Evolutionary conservation across 108 stramenopile genomes (phyloP).

Genomic region (Aurantiochytrium sp.): DNA sequence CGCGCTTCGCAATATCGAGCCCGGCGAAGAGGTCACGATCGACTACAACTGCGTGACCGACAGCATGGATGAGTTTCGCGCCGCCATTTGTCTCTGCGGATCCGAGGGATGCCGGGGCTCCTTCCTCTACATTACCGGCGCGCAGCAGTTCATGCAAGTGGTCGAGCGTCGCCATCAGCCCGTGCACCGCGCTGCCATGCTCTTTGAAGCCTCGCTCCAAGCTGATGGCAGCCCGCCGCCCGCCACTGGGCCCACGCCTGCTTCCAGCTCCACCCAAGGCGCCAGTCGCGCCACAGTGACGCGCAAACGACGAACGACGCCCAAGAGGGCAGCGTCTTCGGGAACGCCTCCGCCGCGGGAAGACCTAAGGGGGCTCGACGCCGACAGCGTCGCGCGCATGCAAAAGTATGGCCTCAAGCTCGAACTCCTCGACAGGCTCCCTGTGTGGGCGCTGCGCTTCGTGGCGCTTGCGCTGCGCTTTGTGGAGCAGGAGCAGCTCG

Average conservation of each 20-base stretch:
- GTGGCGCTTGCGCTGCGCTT: background rate
- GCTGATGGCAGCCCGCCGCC: background rate
- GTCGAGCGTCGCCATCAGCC: background rate
- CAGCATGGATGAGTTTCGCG: constrained; percentile 20
- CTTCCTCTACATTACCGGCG: constrained; percentile 8
- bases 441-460: background rate
- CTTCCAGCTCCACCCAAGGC: too few relatives aligned
- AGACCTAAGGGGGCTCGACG: background rate
- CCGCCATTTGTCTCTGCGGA: constrained; percentile 27
- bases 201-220: background rate
- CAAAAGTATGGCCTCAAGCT: background rate
- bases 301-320: background rate
- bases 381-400: background rate
- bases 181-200: constrained; percentile 9
- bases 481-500: constrained; percentile 18
- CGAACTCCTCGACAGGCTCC: background rate
- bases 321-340: too few relatives aligned
- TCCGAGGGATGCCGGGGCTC: constrained; percentile 25
- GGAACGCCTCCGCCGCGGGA: too few relatives aligned
- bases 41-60: constrained; percentile 80
- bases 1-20: constrained; percentile 74
- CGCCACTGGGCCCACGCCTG: background rate
- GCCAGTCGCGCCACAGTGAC: background rate
- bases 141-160: constrained; percentile 29
- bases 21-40: constrained; percentile 87